Evolutionary conservation across 2,329 filamentous ascomycete genomes (phyloP).

Genomic region (Ceratocystis albifundus): DNA sequence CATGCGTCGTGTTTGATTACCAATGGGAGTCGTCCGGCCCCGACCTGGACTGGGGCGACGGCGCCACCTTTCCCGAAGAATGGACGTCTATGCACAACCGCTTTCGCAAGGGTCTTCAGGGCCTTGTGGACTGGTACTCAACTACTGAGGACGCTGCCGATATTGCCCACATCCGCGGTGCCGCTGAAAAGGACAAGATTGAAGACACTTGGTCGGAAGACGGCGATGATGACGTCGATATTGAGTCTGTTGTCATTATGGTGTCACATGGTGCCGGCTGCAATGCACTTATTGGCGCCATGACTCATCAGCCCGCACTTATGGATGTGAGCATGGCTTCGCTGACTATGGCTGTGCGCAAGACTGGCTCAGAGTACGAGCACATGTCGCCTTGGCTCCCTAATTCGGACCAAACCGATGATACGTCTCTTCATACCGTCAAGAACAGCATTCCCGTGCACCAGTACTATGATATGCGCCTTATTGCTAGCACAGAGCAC

Average conservation of each 20-base stretch:
- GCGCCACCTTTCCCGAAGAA: slow-evolving; percentile 80
- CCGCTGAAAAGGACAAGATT: slow-evolving; percentile 28
- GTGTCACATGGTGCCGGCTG: slow-evolving; percentile 93
- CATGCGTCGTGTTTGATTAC: slow-evolving; percentile 77
- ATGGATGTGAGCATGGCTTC: slow-evolving; percentile 85
- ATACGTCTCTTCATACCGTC: slow-evolving; percentile 18
- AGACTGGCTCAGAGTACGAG: slow-evolving; percentile 35
- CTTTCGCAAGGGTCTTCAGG: slow-evolving; percentile 67
- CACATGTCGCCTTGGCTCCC: slow-evolving; percentile 27
- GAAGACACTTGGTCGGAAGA: slow-evolving; percentile 28
- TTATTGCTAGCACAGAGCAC: slow-evolving; percentile 67
- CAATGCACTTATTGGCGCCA: slow-evolving; percentile 84
- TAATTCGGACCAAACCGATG: slow-evolving; percentile 25
- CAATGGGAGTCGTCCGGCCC: slow-evolving; percentile 87
- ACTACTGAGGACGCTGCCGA: slow-evolving; percentile 42
- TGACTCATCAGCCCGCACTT: slow-evolving; percentile 83
- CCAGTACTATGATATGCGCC: slow-evolving; percentile 59
- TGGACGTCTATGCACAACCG: slow-evolving; percentile 93
- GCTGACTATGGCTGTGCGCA: slow-evolving; percentile 72
- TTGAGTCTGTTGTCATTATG: slow-evolving; percentile 70
- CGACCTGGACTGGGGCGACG: slow-evolving; percentile 72
- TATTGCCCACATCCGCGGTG: slow-evolving; percentile 35
- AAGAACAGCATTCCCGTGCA: slow-evolving; percentile 37
- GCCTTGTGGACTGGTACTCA: slow-evolving; percentile 73
- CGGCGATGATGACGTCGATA: slow-evolving; percentile 49